phyloP scores from a whole-genome alignment of 139 green algal species.

The Coelastrella sp. region DNA sequence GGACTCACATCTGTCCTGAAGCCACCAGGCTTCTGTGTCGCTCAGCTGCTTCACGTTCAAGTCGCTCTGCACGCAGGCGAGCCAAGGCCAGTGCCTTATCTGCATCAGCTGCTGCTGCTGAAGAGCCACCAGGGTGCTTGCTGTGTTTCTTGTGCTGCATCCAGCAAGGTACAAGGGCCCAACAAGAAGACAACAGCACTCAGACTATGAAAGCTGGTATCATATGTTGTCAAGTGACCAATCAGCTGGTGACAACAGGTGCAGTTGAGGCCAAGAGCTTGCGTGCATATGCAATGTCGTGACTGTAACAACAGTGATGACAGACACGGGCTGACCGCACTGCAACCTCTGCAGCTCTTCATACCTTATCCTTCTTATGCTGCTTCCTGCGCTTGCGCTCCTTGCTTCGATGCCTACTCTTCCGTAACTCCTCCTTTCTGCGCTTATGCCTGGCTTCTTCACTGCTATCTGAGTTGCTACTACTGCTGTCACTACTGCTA shows the following conservation, averaged over 20 bases:
- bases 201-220: no score
- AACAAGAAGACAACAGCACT: not conserved
- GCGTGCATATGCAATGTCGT: no score
- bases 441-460: constrained; percentile 9
- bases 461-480: not conserved
- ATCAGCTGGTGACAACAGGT: no score
- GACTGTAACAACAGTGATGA: no score
- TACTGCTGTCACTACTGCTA: constrained; percentile 46
- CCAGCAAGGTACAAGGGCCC: no score
- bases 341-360: no score
- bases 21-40: constrained; percentile 16
- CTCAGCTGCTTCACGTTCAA: constrained; percentile 66
- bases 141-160: constrained; percentile 9
- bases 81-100: constrained; percentile 47
- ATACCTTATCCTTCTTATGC: not conserved
- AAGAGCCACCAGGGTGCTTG: not conserved
- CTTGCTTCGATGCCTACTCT: not conserved
- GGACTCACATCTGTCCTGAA: not conserved
- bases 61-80: constrained; percentile 68
- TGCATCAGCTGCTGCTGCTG: not conserved
- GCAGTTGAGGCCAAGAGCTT: no score
- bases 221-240: no score
- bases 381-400: constrained; percentile 46
- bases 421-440: constrained; percentile 19
- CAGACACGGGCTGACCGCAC: no score